Percentiles rank a stretch among this genome's conserved stretches.
phyloP scores from a whole-genome alignment of 768 basidiomycete species.

The Clitopilus passeckerianus region DNA sequence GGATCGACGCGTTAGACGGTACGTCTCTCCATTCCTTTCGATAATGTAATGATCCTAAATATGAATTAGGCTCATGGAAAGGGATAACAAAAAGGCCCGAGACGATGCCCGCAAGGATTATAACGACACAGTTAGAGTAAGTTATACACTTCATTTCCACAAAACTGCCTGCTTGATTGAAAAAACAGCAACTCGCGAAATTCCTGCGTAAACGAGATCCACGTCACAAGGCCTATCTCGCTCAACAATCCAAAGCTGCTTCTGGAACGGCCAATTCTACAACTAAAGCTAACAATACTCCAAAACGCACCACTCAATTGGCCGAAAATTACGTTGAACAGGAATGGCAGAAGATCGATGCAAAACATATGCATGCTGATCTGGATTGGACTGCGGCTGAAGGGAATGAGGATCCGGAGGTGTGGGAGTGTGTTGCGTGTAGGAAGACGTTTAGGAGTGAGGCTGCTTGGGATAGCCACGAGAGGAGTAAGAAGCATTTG shows the following conservation, averaged over 20 bases:
- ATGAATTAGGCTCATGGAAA: constrained; percentile 75
- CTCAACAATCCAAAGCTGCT: constrained; percentile 36
- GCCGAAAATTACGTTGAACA: constrained; percentile 68
- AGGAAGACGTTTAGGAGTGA: constrained; percentile 86
- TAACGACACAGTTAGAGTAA: constrained; percentile 83
- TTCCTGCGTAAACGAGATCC: constrained; percentile 88
- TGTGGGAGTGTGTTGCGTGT: constrained; percentile 96
- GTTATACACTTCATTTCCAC: constrained; percentile 16
- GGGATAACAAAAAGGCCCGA: constrained; percentile 89
- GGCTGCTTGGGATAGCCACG: constrained; percentile 94
- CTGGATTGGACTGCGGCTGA: constrained; percentile 74
- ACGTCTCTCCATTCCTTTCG: constrained; percentile 7
- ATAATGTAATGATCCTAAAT: constrained; percentile 1
- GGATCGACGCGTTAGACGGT: constrained; percentile 81
- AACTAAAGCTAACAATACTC: constrained; percentile 20
- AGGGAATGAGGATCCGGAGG: constrained; percentile 59
- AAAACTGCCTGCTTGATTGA: constrained; percentile 2
- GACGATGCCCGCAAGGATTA: constrained; percentile 88
- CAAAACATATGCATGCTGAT: constrained; percentile 43
- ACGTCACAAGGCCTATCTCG: constrained; percentile 67
- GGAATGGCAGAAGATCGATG: constrained; percentile 78
- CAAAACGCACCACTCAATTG: constrained; percentile 20
- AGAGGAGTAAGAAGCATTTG: constrained; percentile 90
- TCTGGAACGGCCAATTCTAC: constrained; percentile 23
- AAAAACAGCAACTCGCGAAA: constrained; percentile 60